Base-by-base conservation (phyloP, 2,329 filamentous ascomycete species). In the Elsinoe batatas region DNA sequence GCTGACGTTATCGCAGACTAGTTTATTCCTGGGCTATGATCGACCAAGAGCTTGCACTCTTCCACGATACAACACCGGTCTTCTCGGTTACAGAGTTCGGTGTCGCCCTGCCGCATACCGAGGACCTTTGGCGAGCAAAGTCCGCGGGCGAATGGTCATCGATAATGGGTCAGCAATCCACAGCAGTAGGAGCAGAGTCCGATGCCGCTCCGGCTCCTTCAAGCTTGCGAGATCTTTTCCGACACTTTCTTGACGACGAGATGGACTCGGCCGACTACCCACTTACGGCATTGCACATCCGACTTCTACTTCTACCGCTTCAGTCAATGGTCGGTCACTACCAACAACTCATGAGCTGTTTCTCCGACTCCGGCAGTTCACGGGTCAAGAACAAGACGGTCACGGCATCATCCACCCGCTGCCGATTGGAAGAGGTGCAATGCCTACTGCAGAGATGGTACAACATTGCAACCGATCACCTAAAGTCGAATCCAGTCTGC, bases 1-100 rank as follows among this genome's bases (percentile, higher is more conserved):
- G 56, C 56, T 64, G 64, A 60, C 65, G 49, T 37, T 15, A 38
- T 50, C n/a, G 20, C 63, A 84, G 84, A 61, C 72, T 88, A 32
- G 79, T 85, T n/a, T 87, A 88, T 69, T 85, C 84, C 55, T 88
- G 84, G 81, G 80, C 84, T 17, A 85, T 86, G 79, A 77, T 85
- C 20, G 85, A 88, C 64, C 84, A 87, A 63, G 85, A 88, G 67
- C 71, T 86, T 56, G 80, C 81, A 47, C 71, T 86, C 7, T 85
- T 85, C 69, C 77, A 84, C 60, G 82, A 86, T 62, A 79, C 76
- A 1, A 74, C 76, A 1, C 80, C 82, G 0, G 70, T 85, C 32
- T 78, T 88, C 56, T 79, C 82, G 12, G 78, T 85, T 54, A 83
- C 78, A 30, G 82, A 87, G 57, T 77, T 87, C 47, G 76, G 77